A percentile compares a stretch with the other conserved stretches of the same genome.
Evolutionary conservation across 164 flowering plant genomes (phyloP).

Genomic region (Aristolochia fimbriata): DNA sequence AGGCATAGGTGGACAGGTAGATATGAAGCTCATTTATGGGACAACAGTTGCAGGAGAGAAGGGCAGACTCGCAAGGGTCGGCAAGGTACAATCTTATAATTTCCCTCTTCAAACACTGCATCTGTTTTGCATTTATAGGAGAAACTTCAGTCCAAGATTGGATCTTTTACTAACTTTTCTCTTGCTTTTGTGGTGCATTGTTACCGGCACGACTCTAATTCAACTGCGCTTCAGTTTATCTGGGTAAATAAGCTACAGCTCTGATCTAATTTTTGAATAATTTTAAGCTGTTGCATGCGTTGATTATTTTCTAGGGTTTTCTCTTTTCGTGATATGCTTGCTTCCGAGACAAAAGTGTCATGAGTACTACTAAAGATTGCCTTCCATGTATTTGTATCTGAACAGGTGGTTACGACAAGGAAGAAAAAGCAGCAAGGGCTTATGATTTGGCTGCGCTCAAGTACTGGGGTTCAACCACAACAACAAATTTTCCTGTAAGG

Average conservation of each 20-base stretch:
- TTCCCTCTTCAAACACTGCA: too few relatives aligned
- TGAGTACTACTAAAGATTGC: background rate
- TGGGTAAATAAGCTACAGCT: conserved; percentile 63
- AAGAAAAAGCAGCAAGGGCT: conserved; percentile 93
- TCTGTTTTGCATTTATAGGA: background rate
- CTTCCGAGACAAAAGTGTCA: too few relatives aligned
- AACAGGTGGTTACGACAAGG: conserved; percentile 93
- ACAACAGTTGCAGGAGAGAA: conserved; percentile 92
- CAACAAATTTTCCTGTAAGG: conserved; percentile 78
- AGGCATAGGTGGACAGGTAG: conserved; percentile 99
- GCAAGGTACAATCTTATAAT: conserved; percentile 49
- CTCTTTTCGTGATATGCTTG: background rate
- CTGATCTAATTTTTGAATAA: background rate
- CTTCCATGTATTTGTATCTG: background rate
- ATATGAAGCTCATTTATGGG: conserved; percentile 98
- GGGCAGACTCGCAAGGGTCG: conserved; percentile 95
- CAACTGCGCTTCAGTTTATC: conserved; percentile 49
- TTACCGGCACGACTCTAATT: conserved; percentile 16
- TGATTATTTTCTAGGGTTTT: background rate
- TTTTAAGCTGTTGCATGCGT: background rate
- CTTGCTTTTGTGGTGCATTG: conserved; percentile 7
- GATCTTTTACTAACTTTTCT: conserved; percentile 3
- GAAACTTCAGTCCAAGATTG: background rate
- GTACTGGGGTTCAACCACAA: conserved; percentile 92
- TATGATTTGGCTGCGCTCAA: conserved; percentile 94